Evolutionary conservation across 768 basidiomycete genomes (phyloP).

Genomic region (Mycena capillaripes): DNA sequence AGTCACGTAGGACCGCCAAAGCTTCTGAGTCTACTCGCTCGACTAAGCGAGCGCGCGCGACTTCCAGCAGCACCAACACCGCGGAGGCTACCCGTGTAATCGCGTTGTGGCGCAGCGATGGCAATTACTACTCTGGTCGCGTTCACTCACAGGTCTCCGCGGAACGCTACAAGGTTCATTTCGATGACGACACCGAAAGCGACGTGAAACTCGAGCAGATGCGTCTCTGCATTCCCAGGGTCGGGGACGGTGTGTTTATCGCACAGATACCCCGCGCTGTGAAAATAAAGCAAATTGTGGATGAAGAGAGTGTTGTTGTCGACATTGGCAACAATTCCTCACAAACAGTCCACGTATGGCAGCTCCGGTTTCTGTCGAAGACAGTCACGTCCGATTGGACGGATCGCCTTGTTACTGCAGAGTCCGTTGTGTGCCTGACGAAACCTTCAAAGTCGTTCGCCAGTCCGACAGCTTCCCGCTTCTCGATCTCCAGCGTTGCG

Average conservation of each 20-base stretch:
- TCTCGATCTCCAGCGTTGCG: slow-evolving; percentile 55
- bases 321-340: slow-evolving; percentile 55
- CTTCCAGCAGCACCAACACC: slow-evolving; percentile 33
- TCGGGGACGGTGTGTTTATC: slow-evolving; percentile 68
- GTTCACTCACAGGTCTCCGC: slow-evolving; percentile 55
- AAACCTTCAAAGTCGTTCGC: slow-evolving; percentile 50
- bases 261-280: slow-evolving; percentile 51
- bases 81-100: slow-evolving; percentile 70
- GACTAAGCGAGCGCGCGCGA: slow-evolving; percentile 57
- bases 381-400: slow-evolving; percentile 67
- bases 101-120: slow-evolving; percentile 74
- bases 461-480: slow-evolving; percentile 65
- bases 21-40: slow-evolving; percentile 42
- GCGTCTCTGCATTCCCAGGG: slow-evolving; percentile 62
- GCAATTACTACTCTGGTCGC: slow-evolving; percentile 72
- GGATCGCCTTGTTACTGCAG: slow-evolving; percentile 60
- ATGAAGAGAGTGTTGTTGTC: slow-evolving; percentile 50
- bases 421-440: slow-evolving; percentile 58
- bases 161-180: slow-evolving; percentile 63
- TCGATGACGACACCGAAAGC: slow-evolving; percentile 73
- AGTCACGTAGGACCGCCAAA: slow-evolving; percentile 41
- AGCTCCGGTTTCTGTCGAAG: slow-evolving; percentile 66
- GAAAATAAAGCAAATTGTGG: slow-evolving; percentile 43
- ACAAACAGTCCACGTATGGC: slow-evolving; percentile 48
- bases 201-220: slow-evolving; percentile 65